Evolutionary conservation across 2,329 filamentous ascomycete species (phyloP).

Genomic region (Alternaria burnsii): DNA sequence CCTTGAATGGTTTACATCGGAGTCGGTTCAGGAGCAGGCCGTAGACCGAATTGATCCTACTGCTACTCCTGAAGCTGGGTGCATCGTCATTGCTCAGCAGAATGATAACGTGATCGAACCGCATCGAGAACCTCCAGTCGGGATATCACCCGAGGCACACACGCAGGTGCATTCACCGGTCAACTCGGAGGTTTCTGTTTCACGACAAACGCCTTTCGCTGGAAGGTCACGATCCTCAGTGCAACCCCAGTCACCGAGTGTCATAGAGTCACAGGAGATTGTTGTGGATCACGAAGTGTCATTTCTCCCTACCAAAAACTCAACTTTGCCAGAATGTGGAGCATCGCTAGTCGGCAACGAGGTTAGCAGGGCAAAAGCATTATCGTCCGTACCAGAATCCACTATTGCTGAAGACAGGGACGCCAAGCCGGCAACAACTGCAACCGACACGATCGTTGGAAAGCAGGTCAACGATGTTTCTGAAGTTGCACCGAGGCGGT

Average conservation of each 20-base stretch:
- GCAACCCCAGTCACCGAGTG: not conserved
- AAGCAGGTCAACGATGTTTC: not conserved
- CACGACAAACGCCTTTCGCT: not conserved
- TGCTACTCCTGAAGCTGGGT: not conserved
- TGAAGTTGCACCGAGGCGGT: not conserved
- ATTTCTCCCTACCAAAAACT: not conserved
- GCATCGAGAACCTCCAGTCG: not conserved
- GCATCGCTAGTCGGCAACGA: not conserved
- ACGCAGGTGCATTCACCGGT: not conserved
- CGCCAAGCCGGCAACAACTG: not conserved
- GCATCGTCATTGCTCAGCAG: not conserved
- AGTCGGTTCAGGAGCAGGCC: not conserved
- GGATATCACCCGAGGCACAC: not conserved
- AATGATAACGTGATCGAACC: not conserved
- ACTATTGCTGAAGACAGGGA: not conserved
- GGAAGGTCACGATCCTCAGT: not conserved
- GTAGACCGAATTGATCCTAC: not conserved
- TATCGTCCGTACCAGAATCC: not conserved
- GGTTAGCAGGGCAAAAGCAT: not conserved
- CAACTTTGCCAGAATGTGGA: not conserved
- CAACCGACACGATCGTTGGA: not conserved
- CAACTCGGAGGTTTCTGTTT: not conserved
- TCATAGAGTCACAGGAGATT: not conserved
- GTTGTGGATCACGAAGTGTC: not conserved
- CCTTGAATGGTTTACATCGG: slow-evolving; percentile 47